Evolutionary conservation across 2,329 filamentous ascomycete genomes (phyloP).

Genomic region (Torrubiella hemipterigena): DNA sequence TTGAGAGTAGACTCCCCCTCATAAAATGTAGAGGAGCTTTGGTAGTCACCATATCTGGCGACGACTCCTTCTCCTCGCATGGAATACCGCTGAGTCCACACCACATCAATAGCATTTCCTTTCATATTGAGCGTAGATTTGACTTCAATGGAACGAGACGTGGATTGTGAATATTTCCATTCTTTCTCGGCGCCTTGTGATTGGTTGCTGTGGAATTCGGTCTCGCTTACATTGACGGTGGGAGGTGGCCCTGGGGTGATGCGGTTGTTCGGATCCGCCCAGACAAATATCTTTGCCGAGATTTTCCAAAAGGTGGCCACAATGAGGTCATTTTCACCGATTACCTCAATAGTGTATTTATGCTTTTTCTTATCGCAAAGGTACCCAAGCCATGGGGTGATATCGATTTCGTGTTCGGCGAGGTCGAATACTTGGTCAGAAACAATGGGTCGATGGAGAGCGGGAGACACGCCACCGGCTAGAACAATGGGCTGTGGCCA

Average conservation of each 20-base stretch:
- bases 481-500: conserved; percentile 80
- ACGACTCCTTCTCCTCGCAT: conserved; percentile 42
- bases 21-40: no score
- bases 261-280: conserved; percentile 42
- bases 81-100: conserved; percentile 47
- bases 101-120: conserved; percentile 12
- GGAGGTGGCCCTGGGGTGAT: conserved; percentile 38
- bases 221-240: conserved; percentile 16
- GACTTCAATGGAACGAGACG: conserved; percentile 49
- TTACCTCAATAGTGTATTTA: conserved; percentile 55
- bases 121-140: conserved; percentile 30
- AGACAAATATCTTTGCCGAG: conserved; percentile 72
- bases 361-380: conserved; percentile 55
- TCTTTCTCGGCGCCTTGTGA: conserved; percentile 20
- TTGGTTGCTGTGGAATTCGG: conserved; percentile 26
- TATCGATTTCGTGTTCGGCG: conserved; percentile 69
- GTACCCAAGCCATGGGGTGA: conserved; percentile 62
- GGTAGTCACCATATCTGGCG: conserved; percentile 20
- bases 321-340: conserved; percentile 48
- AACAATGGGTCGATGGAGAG: conserved; percentile 67
- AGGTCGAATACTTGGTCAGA: conserved; percentile 72
- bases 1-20: no score
- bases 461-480: conserved; percentile 67
- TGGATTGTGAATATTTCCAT: conserved; percentile 35
- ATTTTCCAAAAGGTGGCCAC: conserved; percentile 57